Evolutionary conservation across 768 basidiomycete species (phyloP).

Genomic region (Boletellus sp.): DNA sequence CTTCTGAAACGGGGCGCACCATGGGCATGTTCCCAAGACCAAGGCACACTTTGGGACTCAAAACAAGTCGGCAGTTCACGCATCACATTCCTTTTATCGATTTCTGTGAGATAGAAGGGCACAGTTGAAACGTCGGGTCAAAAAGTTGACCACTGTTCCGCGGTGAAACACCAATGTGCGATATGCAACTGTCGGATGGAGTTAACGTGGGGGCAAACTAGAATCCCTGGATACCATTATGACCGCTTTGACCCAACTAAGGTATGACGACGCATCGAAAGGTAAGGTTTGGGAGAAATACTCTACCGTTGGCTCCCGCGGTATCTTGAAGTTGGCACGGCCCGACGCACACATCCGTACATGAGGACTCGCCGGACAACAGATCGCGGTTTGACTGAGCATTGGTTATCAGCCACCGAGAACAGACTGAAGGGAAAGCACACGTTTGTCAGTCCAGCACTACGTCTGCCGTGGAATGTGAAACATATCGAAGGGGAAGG

Average conservation of each 20-base stretch:
- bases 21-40: not conserved
- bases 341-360: not conserved
- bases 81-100: not conserved
- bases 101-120: not conserved
- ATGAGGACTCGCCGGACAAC: too few relatives aligned
- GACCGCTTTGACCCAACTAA: not conserved
- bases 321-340: not conserved
- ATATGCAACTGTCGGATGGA: not conserved
- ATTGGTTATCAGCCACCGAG: not conserved
- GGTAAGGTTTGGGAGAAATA: not conserved
- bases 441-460: not conserved
- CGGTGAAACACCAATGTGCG: not conserved
- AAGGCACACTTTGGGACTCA: not conserved
- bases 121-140: not conserved
- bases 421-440: not conserved
- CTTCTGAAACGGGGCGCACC: slow-evolving; percentile 1
- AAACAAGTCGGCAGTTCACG: not conserved
- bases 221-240: not conserved
- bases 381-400: not conserved
- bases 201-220: not conserved
- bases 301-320: not conserved
- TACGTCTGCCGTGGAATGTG: not conserved
- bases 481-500: too few relatives aligned
- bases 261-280: not conserved
- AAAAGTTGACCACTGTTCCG: not conserved